phyloP scores from a whole-genome alignment of 805 yeast species.

The Hanseniaspora taiwanica region DNA sequence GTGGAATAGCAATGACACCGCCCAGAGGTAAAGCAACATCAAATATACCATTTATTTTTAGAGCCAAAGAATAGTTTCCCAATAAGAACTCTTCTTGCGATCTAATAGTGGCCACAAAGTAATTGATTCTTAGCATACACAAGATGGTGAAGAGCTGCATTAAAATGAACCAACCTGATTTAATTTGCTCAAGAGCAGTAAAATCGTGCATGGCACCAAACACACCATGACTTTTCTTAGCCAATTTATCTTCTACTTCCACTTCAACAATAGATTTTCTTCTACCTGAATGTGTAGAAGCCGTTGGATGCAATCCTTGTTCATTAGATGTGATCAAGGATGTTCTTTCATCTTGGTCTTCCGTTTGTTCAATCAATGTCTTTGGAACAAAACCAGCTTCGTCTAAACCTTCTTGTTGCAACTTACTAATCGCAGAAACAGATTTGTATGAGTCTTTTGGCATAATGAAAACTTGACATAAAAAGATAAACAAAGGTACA shows the following conservation, averaged over 20 bases:
- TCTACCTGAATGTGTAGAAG: conserved; percentile 15
- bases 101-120: conserved; percentile 79
- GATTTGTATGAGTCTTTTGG: conserved; percentile 58
- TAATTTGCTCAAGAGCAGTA: conserved; percentile 35
- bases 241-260: conserved; percentile 44
- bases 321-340: conserved; percentile 16
- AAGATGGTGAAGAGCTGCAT: conserved; percentile 71
- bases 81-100: conserved; percentile 71
- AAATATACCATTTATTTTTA: conserved; percentile 54
- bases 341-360: conserved; percentile 29
- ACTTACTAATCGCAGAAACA: conserved; percentile 38
- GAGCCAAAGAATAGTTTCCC: conserved; percentile 37
- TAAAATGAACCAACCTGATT: conserved; percentile 56
- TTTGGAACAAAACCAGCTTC: conserved; percentile 44
- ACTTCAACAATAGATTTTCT: conserved; percentile 53
- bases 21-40: conserved; percentile 84
- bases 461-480: conserved; percentile 70
- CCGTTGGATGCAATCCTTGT: conserved; percentile 8
- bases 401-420: conserved; percentile 61
- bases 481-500: conserved; percentile 66
- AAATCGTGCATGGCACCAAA: conserved; percentile 71
- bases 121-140: conserved; percentile 85
- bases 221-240: conserved; percentile 42
- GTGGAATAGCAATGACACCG: conserved; percentile 75
- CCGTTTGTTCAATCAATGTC: conserved; percentile 30